These are phyloP conservation scores for Chlamydomonas incerta DNA, from an alignment of 139 green algal species.

Conservation along the genomic window DNA sequence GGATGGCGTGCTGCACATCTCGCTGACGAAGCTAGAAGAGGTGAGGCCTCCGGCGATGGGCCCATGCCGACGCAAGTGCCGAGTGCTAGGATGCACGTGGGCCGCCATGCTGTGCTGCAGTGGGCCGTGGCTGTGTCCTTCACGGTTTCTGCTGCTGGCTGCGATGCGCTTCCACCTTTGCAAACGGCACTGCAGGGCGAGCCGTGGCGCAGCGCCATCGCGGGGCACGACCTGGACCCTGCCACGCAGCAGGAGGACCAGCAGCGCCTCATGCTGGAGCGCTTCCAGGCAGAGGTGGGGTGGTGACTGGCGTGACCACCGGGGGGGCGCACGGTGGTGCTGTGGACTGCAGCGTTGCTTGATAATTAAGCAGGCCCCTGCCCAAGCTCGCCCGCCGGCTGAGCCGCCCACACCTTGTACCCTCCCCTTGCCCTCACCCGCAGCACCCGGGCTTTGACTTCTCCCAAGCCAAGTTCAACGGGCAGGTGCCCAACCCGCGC, in stretches of 20 bases:
- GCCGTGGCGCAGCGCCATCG: constrained; percentile 78
- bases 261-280: constrained; percentile 91
- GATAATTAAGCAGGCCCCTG: too few relatives aligned
- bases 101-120: too few relatives aligned
- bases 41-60: too few relatives aligned
- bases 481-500: constrained; percentile 80
- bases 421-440: too few relatives aligned
- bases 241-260: constrained; percentile 72
- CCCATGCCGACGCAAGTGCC: too few relatives aligned
- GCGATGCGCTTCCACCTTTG: not conserved
- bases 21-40: constrained; percentile 81
- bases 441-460: constrained; percentile 98
- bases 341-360: too few relatives aligned
- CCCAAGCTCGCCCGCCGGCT: too few relatives aligned
- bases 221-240: constrained; percentile 79
- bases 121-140: too few relatives aligned
- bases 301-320: not conserved
- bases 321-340: too few relatives aligned
- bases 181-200: constrained; percentile 63
- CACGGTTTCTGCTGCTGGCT: not conserved
- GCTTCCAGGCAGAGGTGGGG: constrained; percentile 90
- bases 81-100: too few relatives aligned
- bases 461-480: constrained; percentile 84
- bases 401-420: too few relatives aligned
- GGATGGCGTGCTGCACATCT: constrained; percentile 71